phyloP scores from a whole-genome alignment of 208 protist species.

The Porcisia deanei region DNA sequence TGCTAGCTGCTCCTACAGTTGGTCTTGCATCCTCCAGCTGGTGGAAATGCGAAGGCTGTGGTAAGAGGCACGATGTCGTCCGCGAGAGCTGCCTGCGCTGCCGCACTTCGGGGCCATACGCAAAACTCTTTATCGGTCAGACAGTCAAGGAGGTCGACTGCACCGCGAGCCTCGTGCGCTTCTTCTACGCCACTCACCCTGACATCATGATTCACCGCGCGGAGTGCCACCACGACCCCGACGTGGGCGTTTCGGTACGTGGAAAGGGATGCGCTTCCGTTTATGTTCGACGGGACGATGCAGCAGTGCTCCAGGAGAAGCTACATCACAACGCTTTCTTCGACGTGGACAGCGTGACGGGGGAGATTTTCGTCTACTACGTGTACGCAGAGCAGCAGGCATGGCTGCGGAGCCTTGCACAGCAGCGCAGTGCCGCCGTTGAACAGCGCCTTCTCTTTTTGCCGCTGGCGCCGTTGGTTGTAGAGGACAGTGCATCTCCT shows the following conservation, averaged over 20 bases:
- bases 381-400: slow-evolving; percentile 58
- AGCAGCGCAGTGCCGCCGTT: slow-evolving; percentile 6
- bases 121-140: slow-evolving; percentile 70
- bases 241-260: slow-evolving; percentile 15
- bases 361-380: slow-evolving; percentile 50
- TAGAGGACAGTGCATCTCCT: slow-evolving; percentile 18
- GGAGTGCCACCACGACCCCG: slow-evolving; percentile 40
- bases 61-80: slow-evolving; percentile 50
- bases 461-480: slow-evolving; percentile 31
- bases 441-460: slow-evolving; percentile 20
- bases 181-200: slow-evolving; percentile 64
- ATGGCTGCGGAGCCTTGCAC: slow-evolving; percentile 50
- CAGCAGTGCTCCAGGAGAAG: slow-evolving; percentile 34
- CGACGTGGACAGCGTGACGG: slow-evolving; percentile 39
- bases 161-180: slow-evolving; percentile 36
- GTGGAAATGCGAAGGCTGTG: slow-evolving; percentile 61
- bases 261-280: slow-evolving; percentile 61
- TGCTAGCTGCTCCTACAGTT: slow-evolving; percentile 32
- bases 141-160: slow-evolving; percentile 53
- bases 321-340: slow-evolving; percentile 74
- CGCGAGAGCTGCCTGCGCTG: slow-evolving; percentile 68
- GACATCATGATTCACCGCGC: slow-evolving; percentile 52
- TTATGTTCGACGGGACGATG: slow-evolving; percentile 53
- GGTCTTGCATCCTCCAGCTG: slow-evolving; percentile 50
- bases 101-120: slow-evolving; percentile 33